These are phyloP conservation scores for Rhodotorula kratochvilovae DNA, from an alignment of 768 basidiomycete species.

Conservation along the genomic window DNA sequence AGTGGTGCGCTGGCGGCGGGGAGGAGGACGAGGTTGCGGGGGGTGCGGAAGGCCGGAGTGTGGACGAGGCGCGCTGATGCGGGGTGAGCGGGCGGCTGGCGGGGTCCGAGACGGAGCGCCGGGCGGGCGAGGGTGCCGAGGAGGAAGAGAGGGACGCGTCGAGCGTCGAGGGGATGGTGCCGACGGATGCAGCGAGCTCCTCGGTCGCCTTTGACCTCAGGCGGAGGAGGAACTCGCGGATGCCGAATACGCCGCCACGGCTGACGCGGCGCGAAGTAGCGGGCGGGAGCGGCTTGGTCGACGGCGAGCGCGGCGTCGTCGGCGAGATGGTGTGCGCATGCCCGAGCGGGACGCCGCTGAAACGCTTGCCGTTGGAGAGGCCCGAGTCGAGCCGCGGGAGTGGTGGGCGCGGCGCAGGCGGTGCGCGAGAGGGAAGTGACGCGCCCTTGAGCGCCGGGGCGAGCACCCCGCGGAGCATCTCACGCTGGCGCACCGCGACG, in stretches of 20 bases:
- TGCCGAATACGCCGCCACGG: conserved; percentile 23
- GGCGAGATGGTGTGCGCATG: neutral
- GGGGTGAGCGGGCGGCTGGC: conserved; percentile 2
- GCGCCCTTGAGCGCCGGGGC: conserved; percentile 22
- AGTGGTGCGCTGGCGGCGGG: neutral
- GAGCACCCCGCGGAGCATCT: conserved; percentile 37
- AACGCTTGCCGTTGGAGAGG: neutral
- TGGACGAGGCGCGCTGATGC: neutral
- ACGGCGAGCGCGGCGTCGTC: neutral
- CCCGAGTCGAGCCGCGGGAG: neutral
- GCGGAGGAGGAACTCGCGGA: conserved; percentile 33
- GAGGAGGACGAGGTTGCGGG: neutral
- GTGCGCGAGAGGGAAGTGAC: conserved; percentile 20
- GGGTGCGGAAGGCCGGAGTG: neutral
- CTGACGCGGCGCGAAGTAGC: conserved; percentile 19
- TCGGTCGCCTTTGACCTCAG: conserved; percentile 25
- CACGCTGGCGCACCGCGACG: conserved; percentile 30
- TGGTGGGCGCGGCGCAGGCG: conserved; percentile 17
- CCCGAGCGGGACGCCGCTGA: neutral
- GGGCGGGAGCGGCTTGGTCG: neutral
- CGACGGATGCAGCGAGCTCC: conserved; percentile 27
- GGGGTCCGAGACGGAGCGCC: conserved; percentile 26
- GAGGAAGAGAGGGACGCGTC: neutral
- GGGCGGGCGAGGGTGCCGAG: neutral
- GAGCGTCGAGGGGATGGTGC: neutral